Conservation (phyloP, 1,139 yeast genomes). For the Yamadazyma atlantica region DNA sequence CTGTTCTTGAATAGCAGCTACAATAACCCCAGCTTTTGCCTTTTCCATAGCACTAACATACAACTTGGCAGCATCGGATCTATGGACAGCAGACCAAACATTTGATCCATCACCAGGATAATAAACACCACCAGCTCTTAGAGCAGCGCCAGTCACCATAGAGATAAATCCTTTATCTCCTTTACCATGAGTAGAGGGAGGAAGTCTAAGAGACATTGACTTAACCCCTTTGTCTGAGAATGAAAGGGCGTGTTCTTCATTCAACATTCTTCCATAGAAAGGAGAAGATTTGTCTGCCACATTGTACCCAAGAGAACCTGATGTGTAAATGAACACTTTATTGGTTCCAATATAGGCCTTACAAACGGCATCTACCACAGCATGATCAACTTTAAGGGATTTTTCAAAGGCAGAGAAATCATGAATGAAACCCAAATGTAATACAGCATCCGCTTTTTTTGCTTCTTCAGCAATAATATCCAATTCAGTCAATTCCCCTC, state of each 20-base stretch:
- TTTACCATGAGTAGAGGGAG: slow-evolving; percentile 29
- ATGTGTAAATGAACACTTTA: slow-evolving; percentile 19
- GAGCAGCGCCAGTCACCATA: slow-evolving; percentile 12
- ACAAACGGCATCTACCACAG: slow-evolving; percentile 20
- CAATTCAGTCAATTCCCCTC: slow-evolving; percentile 22
- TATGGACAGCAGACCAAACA: slow-evolving; percentile 28
- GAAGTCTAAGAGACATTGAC: slow-evolving; percentile 19
- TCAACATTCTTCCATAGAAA: slow-evolving; percentile 1
- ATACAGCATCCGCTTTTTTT: slow-evolving; percentile 25
- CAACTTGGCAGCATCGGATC: slow-evolving; percentile 25
- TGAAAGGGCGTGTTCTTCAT: slow-evolving; percentile 6
- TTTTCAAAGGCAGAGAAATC: slow-evolving; percentile 17
- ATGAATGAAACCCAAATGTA: slow-evolving; percentile 31
- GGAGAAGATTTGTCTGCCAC: slow-evolving; percentile 1
- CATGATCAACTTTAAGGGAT: slow-evolving; percentile 16
- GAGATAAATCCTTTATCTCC: slow-evolving; percentile 20
- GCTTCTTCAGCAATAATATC: slow-evolving; percentile 24
- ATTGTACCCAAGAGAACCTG: slow-evolving; percentile 11
- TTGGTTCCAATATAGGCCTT: slow-evolving; percentile 21
- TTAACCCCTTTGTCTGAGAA: slow-evolving; percentile 20
- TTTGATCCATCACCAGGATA: slow-evolving; percentile 23
- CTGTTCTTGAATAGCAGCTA: slow-evolving; percentile 22
- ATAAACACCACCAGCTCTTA: slow-evolving; percentile 14
- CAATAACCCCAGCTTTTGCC: slow-evolving; percentile 21
- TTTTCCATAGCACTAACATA: slow-evolving; percentile 24